phyloP scores from a whole-genome alignment of 805 yeast species.

The Komagataella ulmi region DNA sequence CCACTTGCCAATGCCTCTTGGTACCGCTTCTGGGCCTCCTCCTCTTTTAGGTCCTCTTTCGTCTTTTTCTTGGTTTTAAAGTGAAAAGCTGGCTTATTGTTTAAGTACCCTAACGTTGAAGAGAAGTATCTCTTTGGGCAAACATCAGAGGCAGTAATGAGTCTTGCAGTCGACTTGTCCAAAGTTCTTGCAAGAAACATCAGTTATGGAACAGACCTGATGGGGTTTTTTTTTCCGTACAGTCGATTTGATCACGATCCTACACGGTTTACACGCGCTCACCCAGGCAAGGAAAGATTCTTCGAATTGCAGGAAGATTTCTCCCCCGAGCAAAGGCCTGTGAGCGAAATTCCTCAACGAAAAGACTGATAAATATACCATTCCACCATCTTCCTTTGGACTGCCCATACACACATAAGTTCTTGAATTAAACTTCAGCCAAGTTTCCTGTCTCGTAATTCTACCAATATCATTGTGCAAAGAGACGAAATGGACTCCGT shows the following conservation, averaged over 20 bases:
- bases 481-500: slow-evolving; percentile 38
- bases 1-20: slow-evolving; percentile 20
- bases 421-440: not conserved
- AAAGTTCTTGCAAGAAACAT: not conserved
- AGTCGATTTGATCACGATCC: not conserved
- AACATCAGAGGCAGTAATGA: not conserved
- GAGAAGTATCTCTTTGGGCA: not conserved
- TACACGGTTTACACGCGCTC: not conserved
- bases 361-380: not conserved
- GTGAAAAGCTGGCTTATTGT: not conserved
- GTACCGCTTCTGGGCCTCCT: slow-evolving; percentile 14
- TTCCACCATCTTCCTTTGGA: not conserved
- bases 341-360: not conserved
- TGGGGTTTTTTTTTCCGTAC: not conserved
- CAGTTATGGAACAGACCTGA: not conserved
- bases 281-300: not conserved
- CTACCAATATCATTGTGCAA: not conserved
- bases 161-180: not conserved
- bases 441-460: not conserved
- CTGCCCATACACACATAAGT: not conserved
- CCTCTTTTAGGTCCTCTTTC: slow-evolving; percentile 13
- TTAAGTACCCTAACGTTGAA: not conserved
- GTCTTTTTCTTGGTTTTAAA: not conserved
- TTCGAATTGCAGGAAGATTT: not conserved
- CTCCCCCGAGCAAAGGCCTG: not conserved